Base-by-base conservation (phyloP, 2,329 filamentous ascomycete species). In the Ophiostoma perfectum region DNA sequence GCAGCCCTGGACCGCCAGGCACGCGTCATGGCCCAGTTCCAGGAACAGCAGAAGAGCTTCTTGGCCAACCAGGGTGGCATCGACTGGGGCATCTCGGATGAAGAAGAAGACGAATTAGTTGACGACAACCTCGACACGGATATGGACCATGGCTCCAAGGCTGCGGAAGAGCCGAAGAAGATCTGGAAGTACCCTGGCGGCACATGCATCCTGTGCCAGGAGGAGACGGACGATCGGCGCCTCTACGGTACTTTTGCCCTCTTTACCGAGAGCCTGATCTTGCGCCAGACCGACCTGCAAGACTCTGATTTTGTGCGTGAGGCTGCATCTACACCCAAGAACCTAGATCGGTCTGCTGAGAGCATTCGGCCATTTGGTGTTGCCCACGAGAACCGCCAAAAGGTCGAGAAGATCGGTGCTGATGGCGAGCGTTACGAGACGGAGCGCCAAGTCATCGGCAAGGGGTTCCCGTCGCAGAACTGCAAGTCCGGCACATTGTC, bases 11-110 rank as follows among this genome's bases (percentile, higher is more conserved):
- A 93, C 73, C 88, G 95, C 36, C 93, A 98, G 78, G 93, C 93
- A 1, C 90, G 88, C 75, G 92, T 99, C 44, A 97, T 99, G 93
- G 95, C 93, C 1, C 93, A 97, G 75, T 97, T 99, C 79, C 95
- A 98, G 77, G 90, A 97, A 76, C 94, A 99, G 75, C 96, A 98
- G 76, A 94, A 96, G 78, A 95, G 88, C 74, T 99, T 99, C 79
- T 81, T 99, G 80, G 90, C 92, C 68, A 95, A 90, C 72, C 93
- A 97, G 77, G 90, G 87, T n/a, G 84, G 88, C 58, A 86, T 97
- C 70, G 91, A 97, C 77, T 97, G 92, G 90, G 93, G 91, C 14
- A 90, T 95, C 70, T 63, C 60, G 6, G 86, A 92, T 66, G 87
- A 90, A 39, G 90, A 95, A 64, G 85, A 91, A 6, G 60, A 52